phyloP scores from a whole-genome alignment of 768 basidiomycete genomes.

The Macrolepiota dolichaula region DNA sequence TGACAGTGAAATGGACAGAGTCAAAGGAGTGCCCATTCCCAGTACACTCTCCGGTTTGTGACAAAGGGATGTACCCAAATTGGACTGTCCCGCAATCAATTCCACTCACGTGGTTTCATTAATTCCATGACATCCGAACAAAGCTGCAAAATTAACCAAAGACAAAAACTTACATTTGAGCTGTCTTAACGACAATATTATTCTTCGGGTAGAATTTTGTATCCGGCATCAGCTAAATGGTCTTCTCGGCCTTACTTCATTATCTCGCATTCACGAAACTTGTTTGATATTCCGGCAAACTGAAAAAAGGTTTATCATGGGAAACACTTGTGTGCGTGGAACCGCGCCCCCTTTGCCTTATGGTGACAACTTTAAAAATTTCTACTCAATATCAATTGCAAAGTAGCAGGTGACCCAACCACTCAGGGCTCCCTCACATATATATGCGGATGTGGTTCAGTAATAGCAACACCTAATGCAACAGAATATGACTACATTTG shows the following conservation, averaged over 20 bases:
- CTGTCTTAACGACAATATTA: constrained; percentile 4
- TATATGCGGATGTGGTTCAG: neutral
- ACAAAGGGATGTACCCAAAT: constrained; percentile 26
- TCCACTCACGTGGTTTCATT: constrained; percentile 19
- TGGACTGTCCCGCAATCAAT: constrained; percentile 15
- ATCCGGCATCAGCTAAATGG: neutral
- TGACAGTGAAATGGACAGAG: constrained; percentile 2
- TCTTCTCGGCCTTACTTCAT: neutral
- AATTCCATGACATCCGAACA: constrained; percentile 10
- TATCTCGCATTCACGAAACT: neutral
- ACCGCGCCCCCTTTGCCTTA: too few species aligned
- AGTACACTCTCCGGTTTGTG: constrained; percentile 14
- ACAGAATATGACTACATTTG: constrained; percentile 7
- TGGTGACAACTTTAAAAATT: too few species aligned
- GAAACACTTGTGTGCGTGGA: too few species aligned
- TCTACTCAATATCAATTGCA: too few species aligned
- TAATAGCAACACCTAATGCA: neutral
- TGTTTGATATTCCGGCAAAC: neutral
- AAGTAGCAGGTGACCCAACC: too few species aligned
- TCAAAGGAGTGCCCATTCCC: constrained; percentile 26
- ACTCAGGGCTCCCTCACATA: neutral
- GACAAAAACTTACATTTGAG: neutral
- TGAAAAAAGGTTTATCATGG: neutral
- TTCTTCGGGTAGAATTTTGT: neutral
- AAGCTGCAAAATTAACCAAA: neutral